These are phyloP conservation scores for Lachancea nothofagi DNA, from an alignment of 805 yeast genomes.

Conservation along the genomic window DNA sequence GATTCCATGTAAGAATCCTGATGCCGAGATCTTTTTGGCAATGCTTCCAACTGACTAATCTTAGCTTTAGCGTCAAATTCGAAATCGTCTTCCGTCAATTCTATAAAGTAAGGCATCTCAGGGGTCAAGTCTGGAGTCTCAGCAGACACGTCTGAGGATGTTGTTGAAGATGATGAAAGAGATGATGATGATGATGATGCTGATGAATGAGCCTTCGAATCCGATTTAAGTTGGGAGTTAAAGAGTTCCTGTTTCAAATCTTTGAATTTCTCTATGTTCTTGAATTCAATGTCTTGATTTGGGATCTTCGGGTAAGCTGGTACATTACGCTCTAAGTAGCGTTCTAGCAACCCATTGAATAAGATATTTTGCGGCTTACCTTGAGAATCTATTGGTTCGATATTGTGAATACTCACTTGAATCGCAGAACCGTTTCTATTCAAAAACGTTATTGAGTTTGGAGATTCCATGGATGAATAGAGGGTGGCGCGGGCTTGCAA, in stretches of 20 bases:
- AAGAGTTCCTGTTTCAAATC: conserved; percentile 1
- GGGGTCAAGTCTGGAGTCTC: neutral
- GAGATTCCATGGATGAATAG: conserved; percentile 1
- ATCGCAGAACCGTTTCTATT: conserved; percentile 7
- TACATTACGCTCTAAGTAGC: conserved; percentile 8
- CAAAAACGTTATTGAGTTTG: conserved; percentile 11
- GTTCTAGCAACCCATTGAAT: conserved; percentile 11
- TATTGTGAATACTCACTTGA: conserved; percentile 4
- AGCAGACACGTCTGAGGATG: neutral
- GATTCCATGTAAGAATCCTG: conserved; percentile 33
- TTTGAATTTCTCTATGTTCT: conserved; percentile 7
- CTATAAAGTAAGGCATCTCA: conserved; percentile 5
- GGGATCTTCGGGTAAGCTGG: conserved; percentile 3
- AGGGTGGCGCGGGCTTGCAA: conserved; percentile 10
- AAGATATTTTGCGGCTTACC: conserved; percentile 8
- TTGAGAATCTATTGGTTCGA: neutral
- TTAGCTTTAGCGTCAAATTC: conserved; percentile 23
- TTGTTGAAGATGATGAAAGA: neutral
- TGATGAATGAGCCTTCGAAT: neutral
- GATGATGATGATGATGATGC: neutral
- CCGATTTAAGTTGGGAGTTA: no score
- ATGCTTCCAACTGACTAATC: conserved; percentile 23
- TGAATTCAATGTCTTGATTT: conserved; percentile 5
- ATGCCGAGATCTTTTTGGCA: conserved; percentile 22
- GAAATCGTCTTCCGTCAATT: conserved; percentile 18